Evolutionary conservation across 192 early-diverging fungal species (phyloP).

Genomic region (Oehlia diaphana): DNA sequence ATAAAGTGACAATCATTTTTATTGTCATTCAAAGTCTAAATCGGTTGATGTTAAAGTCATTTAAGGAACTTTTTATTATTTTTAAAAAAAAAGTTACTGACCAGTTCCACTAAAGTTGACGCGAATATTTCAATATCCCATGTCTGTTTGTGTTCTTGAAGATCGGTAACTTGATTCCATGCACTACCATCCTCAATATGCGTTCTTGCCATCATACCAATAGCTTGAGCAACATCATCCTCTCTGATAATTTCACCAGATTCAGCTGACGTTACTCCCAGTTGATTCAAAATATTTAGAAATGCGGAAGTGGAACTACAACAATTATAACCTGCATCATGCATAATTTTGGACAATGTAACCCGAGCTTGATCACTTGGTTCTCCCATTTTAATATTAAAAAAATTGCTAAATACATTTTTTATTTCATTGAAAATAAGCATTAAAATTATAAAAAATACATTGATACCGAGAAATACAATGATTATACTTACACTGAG

Average conservation of each 20-base stretch:
- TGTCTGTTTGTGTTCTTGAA: slow-evolving; percentile 39
- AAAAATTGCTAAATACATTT: slow-evolving; percentile 13
- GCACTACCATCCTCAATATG: slow-evolving; percentile 38
- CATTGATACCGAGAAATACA: background rate
- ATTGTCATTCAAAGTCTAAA: background rate
- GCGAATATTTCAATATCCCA: slow-evolving; percentile 72
- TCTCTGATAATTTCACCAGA: slow-evolving; percentile 39
- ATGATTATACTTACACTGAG: background rate
- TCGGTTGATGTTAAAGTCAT: background rate
- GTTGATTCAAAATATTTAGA: slow-evolving; percentile 44
- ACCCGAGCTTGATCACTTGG: slow-evolving; percentile 34
- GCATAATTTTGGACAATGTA: slow-evolving; percentile 45
- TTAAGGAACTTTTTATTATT: too few species aligned
- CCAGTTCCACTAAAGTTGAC: slow-evolving; percentile 52
- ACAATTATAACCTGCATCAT: slow-evolving; percentile 54
- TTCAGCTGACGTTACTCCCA: slow-evolving; percentile 30
- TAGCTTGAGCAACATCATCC: slow-evolving; percentile 55
- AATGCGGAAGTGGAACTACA: slow-evolving; percentile 43
- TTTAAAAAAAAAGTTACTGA: slow-evolving; percentile 28
- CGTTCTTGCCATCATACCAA: slow-evolving; percentile 66
- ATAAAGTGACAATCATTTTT: background rate
- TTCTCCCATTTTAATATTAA: slow-evolving; percentile 23
- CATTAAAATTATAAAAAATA: background rate
- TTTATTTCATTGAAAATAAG: slow-evolving; percentile 1
- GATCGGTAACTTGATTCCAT: slow-evolving; percentile 30